These are phyloP conservation scores for Solidago caesia DNA, from an alignment of 129 eudicot species.

Conservation along the genomic window DNA sequence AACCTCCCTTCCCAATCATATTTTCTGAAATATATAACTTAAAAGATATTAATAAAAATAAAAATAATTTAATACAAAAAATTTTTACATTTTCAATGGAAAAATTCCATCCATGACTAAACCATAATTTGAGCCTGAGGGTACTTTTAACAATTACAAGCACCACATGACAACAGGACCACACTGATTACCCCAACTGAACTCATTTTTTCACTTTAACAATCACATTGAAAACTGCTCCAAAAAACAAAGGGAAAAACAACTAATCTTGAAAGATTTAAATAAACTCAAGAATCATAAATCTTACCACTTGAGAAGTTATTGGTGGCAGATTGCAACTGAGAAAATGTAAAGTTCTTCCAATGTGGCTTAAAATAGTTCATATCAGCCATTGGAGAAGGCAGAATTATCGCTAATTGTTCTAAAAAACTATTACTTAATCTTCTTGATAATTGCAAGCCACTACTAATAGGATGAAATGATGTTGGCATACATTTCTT, in stretches of 20 bases:
- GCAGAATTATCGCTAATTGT: constrained; percentile 28
- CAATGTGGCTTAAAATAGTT: constrained; percentile 72
- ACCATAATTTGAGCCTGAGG: too few species aligned
- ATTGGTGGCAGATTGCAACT: constrained; percentile 77
- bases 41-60: background rate
- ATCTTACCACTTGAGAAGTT: constrained; percentile 68
- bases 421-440: constrained; percentile 71
- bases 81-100: too few species aligned
- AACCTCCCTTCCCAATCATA: constrained; percentile 97
- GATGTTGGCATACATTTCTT: constrained; percentile 44
- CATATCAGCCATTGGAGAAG: constrained; percentile 36
- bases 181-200: too few species aligned
- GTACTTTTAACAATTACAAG: too few species aligned
- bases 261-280: background rate
- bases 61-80: background rate
- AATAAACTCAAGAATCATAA: background rate
- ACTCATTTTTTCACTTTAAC: background rate
- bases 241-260: too few species aligned
- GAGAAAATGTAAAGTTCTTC: constrained; percentile 64
- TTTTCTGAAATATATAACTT: constrained; percentile 37
- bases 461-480: constrained; percentile 48
- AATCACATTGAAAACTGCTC: background rate
- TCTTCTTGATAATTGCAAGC: constrained; percentile 56
- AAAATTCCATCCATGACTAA: too few species aligned
- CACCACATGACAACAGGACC: too few species aligned